Evolutionary conservation across 2,329 filamentous ascomycete species (phyloP).

Genomic region (Dactylellina leptospora): DNA sequence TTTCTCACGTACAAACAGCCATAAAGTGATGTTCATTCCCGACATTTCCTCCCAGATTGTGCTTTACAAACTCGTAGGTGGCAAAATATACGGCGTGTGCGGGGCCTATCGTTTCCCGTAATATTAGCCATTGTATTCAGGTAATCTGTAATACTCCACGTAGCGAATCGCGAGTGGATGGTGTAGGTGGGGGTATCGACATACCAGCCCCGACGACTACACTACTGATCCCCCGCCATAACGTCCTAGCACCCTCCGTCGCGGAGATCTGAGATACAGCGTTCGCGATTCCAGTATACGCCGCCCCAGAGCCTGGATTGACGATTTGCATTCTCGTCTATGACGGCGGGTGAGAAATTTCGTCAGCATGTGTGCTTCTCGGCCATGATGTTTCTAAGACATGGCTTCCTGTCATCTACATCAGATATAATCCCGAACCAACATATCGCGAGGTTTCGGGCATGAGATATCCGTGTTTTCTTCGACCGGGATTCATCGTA

Average conservation of each 20-base stretch:
- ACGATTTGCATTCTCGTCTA: slow-evolving; percentile 98
- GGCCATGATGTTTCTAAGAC: neutral
- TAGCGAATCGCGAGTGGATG: neutral
- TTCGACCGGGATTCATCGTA: neutral
- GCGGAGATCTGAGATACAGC: slow-evolving; percentile 91
- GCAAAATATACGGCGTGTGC: slow-evolving; percentile 98
- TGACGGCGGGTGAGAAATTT: slow-evolving; percentile 32
- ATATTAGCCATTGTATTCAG: too few relatives aligned
- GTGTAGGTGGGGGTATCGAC: slow-evolving; percentile 56
- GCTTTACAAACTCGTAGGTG: slow-evolving; percentile 96
- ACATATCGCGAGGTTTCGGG: slow-evolving; percentile 1
- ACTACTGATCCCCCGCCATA: slow-evolving; percentile 97
- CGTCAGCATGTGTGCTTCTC: slow-evolving; percentile 29
- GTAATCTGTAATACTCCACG: too few relatives aligned
- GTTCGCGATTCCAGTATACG: slow-evolving; percentile 90
- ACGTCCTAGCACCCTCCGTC: slow-evolving; percentile 84
- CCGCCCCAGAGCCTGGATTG: slow-evolving; percentile 79
- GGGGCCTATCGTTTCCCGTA: slow-evolving; percentile 73
- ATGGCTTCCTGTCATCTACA: neutral
- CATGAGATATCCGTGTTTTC: slow-evolving; percentile 4
- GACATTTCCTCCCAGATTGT: slow-evolving; percentile 90
- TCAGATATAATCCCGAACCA: neutral
- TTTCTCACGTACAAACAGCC: slow-evolving; percentile 76
- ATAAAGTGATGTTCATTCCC: slow-evolving; percentile 84
- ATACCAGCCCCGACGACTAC: slow-evolving; percentile 93